Base-by-base conservation (phyloP, 129 eudicot genomes). In the Helianthus tuberosus region DNA sequence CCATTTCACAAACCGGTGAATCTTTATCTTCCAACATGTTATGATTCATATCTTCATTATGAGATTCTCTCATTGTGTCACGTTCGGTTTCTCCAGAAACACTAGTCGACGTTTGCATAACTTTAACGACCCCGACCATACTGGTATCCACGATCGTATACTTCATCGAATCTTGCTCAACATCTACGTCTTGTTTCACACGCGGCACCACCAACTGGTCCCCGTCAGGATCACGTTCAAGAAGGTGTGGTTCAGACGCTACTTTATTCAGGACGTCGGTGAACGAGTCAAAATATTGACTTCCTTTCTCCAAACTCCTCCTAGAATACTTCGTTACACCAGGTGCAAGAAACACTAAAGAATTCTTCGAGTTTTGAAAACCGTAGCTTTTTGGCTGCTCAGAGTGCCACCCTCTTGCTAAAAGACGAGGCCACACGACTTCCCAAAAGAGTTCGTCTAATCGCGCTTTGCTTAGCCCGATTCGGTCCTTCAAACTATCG, bases 401-500 rank as follows among this genome's bases (percentile, higher is more conserved):
- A 9, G 86, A 83, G 64, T 83, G 89, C 93, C 93, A 88, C 16
- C 93, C 93, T 68, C 65, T 82, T 25, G 86, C 93, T 60, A 83
- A 77, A 16, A 88, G 80, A 17, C 93, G 93, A 27, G 93, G 93
- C 93, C 93, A 88, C 10, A 88, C 88, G 8, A 84, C 90, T 36
- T 80, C 89, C 93, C 93, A 88, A 52, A 88, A 88, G 38, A 88
- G 72, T 16, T 88, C 93, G n/a, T 62, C 73, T 15, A 88, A 69
- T 43, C 84, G 71, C 5, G 77, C 83, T 77, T 88, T 83, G 72
- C 84, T 85, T 32, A 88, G 66, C 12, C 85, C 86, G 15, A 80
- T 75, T 29, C 82, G 75, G 29, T 82, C 83, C 7, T 88, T 88
- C 49, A 88, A 79, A 16, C 68, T 70, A 39, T 75, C 68, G n/a